These are phyloP conservation scores for Drosera capensis DNA, from an alignment of 148 eudicot genomes.

Conservation along the genomic window DNA sequence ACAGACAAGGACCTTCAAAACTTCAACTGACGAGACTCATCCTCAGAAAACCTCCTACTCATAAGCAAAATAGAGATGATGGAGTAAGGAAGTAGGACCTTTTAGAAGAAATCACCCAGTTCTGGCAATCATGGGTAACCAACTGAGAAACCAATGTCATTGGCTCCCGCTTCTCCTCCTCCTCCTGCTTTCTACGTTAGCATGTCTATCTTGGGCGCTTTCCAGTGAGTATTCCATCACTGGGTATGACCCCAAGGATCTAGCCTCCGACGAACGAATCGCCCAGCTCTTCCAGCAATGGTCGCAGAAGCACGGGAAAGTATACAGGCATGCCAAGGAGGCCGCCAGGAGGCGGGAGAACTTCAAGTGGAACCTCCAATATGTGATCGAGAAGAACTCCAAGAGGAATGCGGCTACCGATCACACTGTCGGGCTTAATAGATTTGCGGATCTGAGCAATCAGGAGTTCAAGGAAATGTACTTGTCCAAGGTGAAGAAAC, in stretches of 20 bases:
- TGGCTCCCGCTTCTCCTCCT: slow-evolving; percentile 11
- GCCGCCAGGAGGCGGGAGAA: slow-evolving; percentile 22
- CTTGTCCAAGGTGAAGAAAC: slow-evolving; percentile 15
- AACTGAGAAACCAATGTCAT: too few species aligned
- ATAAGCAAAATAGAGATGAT: too few species aligned
- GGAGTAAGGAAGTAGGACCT: too few species aligned
- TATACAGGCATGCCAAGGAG: slow-evolving; percentile 20
- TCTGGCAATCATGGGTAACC: too few species aligned
- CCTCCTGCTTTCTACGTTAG: slow-evolving; percentile 10
- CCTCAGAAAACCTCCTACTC: too few species aligned
- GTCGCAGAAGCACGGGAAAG: slow-evolving; percentile 28
- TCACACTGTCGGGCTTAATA: slow-evolving; percentile 39
- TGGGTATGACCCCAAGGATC: slow-evolving; percentile 11
- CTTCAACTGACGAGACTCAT: too few species aligned
- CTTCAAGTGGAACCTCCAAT: slow-evolving; percentile 32
- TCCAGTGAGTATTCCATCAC: slow-evolving; percentile 31
- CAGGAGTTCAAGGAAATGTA: slow-evolving; percentile 36
- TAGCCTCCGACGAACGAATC: slow-evolving; percentile 18
- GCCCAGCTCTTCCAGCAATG: slow-evolving; percentile 34
- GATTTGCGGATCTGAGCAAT: slow-evolving; percentile 58
- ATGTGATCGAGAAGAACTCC: slow-evolving; percentile 20
- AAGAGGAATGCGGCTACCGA: slow-evolving; percentile 11
- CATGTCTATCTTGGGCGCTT: slow-evolving; percentile 9
- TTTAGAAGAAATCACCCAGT: too few species aligned
- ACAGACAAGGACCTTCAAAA: too few species aligned